phyloP scores from a whole-genome alignment of 306 rosid species.

The Corylus americana region DNA sequence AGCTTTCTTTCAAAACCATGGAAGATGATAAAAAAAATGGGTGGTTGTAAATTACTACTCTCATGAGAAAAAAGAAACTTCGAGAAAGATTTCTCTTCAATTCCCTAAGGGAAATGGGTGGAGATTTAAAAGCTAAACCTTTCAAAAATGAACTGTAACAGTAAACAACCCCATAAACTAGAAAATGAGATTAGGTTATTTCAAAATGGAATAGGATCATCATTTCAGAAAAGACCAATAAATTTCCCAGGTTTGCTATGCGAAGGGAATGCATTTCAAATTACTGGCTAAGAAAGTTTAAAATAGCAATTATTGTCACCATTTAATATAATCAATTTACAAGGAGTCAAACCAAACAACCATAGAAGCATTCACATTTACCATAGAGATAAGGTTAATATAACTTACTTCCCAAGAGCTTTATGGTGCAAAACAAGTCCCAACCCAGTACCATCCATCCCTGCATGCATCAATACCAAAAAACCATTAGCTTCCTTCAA shows the following conservation, averaged over 20 bases:
- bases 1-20: background rate
- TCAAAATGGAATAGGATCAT: background rate
- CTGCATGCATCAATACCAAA: conserved; percentile 46
- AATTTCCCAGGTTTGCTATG: background rate
- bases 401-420: conserved; percentile 91
- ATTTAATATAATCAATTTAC: background rate
- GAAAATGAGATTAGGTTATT: background rate
- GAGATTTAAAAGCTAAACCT: background rate
- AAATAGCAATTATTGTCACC: no score
- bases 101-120: background rate
- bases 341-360: background rate
- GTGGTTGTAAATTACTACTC: background rate
- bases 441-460: conserved; percentile 88
- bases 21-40: background rate
- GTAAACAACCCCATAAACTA: background rate
- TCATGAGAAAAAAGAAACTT: background rate
- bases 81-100: background rate
- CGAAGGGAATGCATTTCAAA: background rate
- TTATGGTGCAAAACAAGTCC: conserved; percentile 87
- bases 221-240: background rate
- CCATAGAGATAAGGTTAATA: conserved; percentile 2
- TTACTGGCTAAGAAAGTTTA: no score
- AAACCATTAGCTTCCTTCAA: conserved; percentile 10
- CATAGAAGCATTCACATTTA: background rate
- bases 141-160: background rate